Conservation (phyloP, 495 filamentous ascomycete species). For the Hypoxylon trugodes region DNA sequence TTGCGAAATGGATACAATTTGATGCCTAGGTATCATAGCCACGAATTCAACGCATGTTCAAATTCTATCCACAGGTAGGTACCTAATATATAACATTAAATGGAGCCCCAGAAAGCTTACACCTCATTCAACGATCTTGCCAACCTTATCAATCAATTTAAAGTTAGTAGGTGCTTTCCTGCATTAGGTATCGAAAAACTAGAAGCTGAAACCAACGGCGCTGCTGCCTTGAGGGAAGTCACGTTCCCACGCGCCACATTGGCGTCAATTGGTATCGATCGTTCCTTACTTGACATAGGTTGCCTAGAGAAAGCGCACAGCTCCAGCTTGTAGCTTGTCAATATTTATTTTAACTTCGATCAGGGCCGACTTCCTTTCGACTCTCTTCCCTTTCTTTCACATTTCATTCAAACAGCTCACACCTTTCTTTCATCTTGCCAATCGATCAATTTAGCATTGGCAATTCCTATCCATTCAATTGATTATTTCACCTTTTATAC, state of each 20-base stretch:
- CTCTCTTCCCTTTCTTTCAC: background rate
- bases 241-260: constrained; percentile 21
- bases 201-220: background rate
- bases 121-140: too few species aligned
- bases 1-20: too few species aligned
- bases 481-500: too few species aligned
- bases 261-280: constrained; percentile 8
- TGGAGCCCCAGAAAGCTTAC: too few species aligned
- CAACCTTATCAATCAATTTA: too few species aligned
- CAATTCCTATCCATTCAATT: too few species aligned
- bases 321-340: background rate
- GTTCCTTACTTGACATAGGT: background rate
- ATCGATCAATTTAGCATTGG: background rate
- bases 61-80: too few species aligned
- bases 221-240: constrained; percentile 23
- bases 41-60: too few species aligned
- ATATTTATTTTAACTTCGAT: constrained; percentile 23
- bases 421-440: background rate
- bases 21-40: too few species aligned
- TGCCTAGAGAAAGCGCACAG: constrained; percentile 15
- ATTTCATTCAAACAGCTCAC: background rate
- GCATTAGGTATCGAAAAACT: background rate
- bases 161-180: too few species aligned
- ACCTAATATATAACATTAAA: too few species aligned
- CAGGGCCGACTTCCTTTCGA: too few species aligned